These are phyloP conservation scores for Camellia japonica DNA, from an alignment of 148 eudicot species.

Conservation along the genomic window DNA sequence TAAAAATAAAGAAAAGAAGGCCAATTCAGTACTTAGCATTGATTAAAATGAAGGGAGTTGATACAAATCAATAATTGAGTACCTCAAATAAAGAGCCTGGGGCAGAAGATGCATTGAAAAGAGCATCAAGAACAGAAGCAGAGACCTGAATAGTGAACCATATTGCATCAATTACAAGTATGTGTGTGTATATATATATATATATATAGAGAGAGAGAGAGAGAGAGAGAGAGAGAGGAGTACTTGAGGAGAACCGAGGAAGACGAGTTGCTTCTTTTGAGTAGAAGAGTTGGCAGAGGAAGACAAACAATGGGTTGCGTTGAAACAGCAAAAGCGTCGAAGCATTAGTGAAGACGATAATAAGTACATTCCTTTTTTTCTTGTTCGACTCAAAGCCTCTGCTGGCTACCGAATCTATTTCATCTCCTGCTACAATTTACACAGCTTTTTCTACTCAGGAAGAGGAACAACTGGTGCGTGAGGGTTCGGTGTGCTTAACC, in stretches of 20 bases:
- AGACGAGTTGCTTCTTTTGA: constrained; percentile 68
- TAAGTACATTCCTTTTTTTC: constrained; percentile 29
- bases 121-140: constrained; percentile 73
- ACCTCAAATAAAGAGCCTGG: constrained; percentile 70
- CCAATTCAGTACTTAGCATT: not conserved
- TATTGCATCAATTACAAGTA: not conserved
- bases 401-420: not conserved
- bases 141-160: constrained; percentile 47
- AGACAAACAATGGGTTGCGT: constrained; percentile 29
- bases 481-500: no score
- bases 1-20: not conserved
- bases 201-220: constrained; percentile 10
- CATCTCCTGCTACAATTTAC: not conserved
- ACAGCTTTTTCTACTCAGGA: no score
- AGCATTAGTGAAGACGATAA: constrained; percentile 41
- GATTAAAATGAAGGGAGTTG: not conserved
- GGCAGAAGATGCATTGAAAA: constrained; percentile 71
- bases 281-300: constrained; percentile 19
- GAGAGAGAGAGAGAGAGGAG: not conserved
- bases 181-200: not conserved
- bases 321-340: constrained; percentile 56
- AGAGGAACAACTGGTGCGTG: no score
- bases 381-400: not conserved
- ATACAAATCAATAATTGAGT: not conserved
- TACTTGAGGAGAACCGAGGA: constrained; percentile 89